Percentiles rank a stretch among this genome's conserved stretches.
phyloP scores from a whole-genome alignment of 768 basidiomycete genomes.

The Leccinum incarnatum region DNA sequence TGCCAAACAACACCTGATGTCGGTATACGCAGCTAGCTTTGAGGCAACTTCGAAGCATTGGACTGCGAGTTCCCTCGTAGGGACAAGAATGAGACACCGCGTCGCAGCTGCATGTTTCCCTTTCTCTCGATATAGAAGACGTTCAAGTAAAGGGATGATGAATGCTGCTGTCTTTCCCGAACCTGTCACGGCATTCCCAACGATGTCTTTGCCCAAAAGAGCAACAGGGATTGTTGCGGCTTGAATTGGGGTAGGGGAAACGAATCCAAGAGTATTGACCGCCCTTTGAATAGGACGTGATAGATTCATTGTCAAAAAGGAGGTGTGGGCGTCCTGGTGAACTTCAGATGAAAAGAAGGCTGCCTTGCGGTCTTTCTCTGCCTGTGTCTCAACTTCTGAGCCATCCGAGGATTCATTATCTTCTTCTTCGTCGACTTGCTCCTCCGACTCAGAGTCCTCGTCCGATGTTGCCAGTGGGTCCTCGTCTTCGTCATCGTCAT shows the following conservation, averaged over 20 bases:
- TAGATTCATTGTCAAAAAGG: slow-evolving; percentile 92
- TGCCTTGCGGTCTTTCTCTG: slow-evolving; percentile 68
- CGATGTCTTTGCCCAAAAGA: slow-evolving; percentile 91
- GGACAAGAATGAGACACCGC: slow-evolving; percentile 88
- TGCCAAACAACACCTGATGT: slow-evolving; percentile 86
- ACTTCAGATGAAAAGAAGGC: slow-evolving; percentile 79
- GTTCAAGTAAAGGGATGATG: slow-evolving; percentile 90
- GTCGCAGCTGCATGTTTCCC: slow-evolving; percentile 84
- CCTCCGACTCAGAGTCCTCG: slow-evolving; percentile 30
- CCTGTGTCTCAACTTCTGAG: slow-evolving; percentile 59
- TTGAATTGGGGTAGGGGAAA: slow-evolving; percentile 93
- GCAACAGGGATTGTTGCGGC: slow-evolving; percentile 92
- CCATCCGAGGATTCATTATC: slow-evolving; percentile 53
- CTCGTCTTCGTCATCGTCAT: slow-evolving; percentile 30
- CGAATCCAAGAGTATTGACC: slow-evolving; percentile 75
- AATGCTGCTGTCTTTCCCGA: slow-evolving; percentile 99
- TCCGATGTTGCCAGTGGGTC: slow-evolving; percentile 35
- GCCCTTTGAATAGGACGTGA: slow-evolving; percentile 93
- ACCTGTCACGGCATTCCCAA: slow-evolving; percentile 94
- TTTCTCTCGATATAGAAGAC: slow-evolving; percentile 87
- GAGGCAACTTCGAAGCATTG: slow-evolving; percentile 93
- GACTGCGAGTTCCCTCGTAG: slow-evolving; percentile 93
- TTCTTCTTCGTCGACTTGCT: slow-evolving; percentile 29
- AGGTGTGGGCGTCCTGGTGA: slow-evolving; percentile 55
- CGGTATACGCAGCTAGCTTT: slow-evolving; percentile 82